phyloP scores from a whole-genome alignment of 2,329 filamentous ascomycete genomes.

The Penicillium decumbens region DNA sequence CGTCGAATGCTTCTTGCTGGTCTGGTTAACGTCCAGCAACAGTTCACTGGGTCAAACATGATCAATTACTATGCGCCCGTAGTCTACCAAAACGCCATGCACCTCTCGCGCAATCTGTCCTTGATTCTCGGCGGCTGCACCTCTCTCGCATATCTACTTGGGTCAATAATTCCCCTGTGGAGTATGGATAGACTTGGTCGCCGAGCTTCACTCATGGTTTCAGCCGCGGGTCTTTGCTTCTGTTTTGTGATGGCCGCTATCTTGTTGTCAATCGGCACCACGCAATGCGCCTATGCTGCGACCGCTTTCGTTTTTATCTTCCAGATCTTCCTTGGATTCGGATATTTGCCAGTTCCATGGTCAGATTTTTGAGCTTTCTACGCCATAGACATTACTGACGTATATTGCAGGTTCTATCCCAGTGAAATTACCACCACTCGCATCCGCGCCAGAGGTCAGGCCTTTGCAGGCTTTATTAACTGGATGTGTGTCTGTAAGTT shows the following conservation, averaged over 20 bases:
- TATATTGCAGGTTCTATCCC: slow-evolving; percentile 33
- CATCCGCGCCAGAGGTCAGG: slow-evolving; percentile 38
- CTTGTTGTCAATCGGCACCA: slow-evolving; percentile 34
- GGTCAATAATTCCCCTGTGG: slow-evolving; percentile 40
- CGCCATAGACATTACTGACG: neutral
- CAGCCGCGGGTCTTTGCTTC: slow-evolving; percentile 41
- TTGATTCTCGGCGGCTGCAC: slow-evolving; percentile 50
- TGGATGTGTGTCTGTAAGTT: slow-evolving; percentile 37
- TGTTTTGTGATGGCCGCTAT: slow-evolving; percentile 43
- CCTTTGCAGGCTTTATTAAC: slow-evolving; percentile 38
- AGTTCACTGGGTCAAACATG: slow-evolving; percentile 36
- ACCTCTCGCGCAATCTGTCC: slow-evolving; percentile 46
- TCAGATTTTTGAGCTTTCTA: neutral
- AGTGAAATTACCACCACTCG: slow-evolving; percentile 42
- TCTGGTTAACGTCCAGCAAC: slow-evolving; percentile 36
- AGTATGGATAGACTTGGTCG: slow-evolving; percentile 44
- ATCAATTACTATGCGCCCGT: slow-evolving; percentile 43
- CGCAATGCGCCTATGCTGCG: slow-evolving; percentile 38
- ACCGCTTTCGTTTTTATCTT: slow-evolving; percentile 46
- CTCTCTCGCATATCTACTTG: slow-evolving; percentile 39
- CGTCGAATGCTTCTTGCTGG: slow-evolving; percentile 33
- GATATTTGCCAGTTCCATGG: slow-evolving; percentile 45
- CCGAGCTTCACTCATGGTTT: slow-evolving; percentile 40
- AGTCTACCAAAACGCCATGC: slow-evolving; percentile 40
- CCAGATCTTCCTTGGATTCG: slow-evolving; percentile 43